Conservation (phyloP, 495 filamentous ascomycete species). For the Stereocaulon alpinum region DNA sequence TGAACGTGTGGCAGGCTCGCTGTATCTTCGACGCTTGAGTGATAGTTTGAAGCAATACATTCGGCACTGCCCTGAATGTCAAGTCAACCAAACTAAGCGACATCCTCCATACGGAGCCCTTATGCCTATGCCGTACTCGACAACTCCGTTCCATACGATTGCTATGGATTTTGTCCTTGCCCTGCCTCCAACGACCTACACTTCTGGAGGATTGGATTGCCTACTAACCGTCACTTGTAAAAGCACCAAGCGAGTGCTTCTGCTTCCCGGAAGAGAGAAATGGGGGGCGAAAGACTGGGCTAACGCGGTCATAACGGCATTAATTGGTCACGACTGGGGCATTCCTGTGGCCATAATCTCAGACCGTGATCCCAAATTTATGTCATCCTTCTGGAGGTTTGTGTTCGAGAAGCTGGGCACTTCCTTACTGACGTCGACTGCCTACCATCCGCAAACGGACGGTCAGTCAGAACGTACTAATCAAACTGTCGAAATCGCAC, state of each 20-base stretch:
- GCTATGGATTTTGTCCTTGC: conserved; percentile 17
- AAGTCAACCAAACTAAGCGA: conserved; percentile 1
- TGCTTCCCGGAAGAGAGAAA: not conserved
- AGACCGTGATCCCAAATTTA: not conserved
- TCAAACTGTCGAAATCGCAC: conserved; percentile 9
- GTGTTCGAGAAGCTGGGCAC: not conserved
- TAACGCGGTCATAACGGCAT: not conserved
- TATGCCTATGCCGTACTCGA: not conserved
- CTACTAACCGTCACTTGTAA: conserved; percentile 12
- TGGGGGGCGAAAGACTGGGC: conserved; percentile 3
- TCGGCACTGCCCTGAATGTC: conserved; percentile 7
- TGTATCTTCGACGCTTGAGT: no score
- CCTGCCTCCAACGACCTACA: not conserved
- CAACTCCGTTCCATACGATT: conserved; percentile 12
- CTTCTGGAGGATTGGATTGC: not conserved
- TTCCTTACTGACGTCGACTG: not conserved
- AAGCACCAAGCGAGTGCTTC: no score
- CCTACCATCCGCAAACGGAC: no score
- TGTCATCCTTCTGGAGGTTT: not conserved
- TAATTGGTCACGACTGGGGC: not conserved
- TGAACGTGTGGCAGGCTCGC: not conserved
- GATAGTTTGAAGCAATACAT: no score
- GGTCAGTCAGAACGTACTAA: conserved; percentile 14
- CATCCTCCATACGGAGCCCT: conserved; percentile 5
- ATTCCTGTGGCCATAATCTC: not conserved